Evolutionary conservation across 495 filamentous ascomycete genomes (phyloP), one percentile per base, ranked within the genome.

Genomic region (Peziza echinospora): DNA sequence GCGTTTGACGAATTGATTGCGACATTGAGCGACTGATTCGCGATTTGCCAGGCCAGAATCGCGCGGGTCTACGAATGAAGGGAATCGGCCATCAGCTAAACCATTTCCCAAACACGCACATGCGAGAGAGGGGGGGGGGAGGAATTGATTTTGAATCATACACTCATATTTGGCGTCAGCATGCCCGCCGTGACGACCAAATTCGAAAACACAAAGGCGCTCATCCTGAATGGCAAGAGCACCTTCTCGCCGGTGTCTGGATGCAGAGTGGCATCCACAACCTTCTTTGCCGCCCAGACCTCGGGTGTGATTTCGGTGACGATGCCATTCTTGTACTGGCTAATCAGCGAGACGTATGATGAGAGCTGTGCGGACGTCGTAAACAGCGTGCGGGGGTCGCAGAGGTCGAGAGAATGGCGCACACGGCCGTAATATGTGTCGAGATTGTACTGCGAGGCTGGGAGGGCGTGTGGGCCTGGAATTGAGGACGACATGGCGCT

Each of bases 11-110:
- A 81, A 71, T 97, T 97, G 69, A 97, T 89, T 37, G 82, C 85
- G 16, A 97, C 89, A 58, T 97, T 96, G 50, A 97, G 81, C 10
- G 84, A 93, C 62, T 97, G 89, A 63, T 97, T 97, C 40, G 82
- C 75, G 46, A 93, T 76, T 67, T 97, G 89, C 89, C 89, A 97
- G 51, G 77, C 76, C 26, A 97, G 70, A 5, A 84, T 93, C 24
- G 87, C 89, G 21, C 76, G 73, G 34, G 82, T 94, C 75, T n/a
- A n/a, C n/a, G n/a, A n/a, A n/a, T n/a, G n/a, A 85, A 49, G 34
- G 23, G 41, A 22, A 11, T 11, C 9, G 21, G 10, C 10, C 23
- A 37, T 63, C 22, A 63, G 47, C 5, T 25, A 42, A 21, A 21
- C n/a, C 47, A 47, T 24, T 10, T 49, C 10, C 45, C n/a, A 47